These are phyloP conservation scores for Diutina catenulata DNA, from an alignment of 1,139 yeast genomes.

Conservation along the genomic window DNA sequence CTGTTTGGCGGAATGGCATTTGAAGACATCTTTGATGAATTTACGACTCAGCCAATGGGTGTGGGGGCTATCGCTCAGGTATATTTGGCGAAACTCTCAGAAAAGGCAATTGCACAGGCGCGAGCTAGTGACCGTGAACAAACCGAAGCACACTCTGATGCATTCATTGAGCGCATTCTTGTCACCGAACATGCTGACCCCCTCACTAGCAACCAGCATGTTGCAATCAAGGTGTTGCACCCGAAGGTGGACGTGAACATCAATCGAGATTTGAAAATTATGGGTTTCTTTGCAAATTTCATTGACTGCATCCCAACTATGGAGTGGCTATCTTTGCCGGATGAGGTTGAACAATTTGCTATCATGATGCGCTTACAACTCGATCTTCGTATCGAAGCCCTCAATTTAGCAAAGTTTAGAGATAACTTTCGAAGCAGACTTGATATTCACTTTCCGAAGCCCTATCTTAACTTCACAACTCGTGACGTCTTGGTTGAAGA, in stretches of 20 bases:
- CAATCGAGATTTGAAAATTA: slow-evolving; percentile 70
- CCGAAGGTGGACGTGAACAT: slow-evolving; percentile 70
- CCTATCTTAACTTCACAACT: slow-evolving; percentile 55
- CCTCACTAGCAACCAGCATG: slow-evolving; percentile 36
- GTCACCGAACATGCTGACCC: slow-evolving; percentile 27
- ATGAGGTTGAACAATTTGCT: slow-evolving; percentile 83
- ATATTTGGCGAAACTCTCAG: slow-evolving; percentile 58
- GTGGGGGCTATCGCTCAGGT: slow-evolving; percentile 98
- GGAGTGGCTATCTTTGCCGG: slow-evolving; percentile 96
- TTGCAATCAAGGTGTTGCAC: slow-evolving; percentile 87
- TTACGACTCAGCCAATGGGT: slow-evolving; percentile 68
- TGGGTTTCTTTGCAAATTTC: slow-evolving; percentile 64
- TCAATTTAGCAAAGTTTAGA: slow-evolving; percentile 61
- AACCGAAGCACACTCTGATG: slow-evolving; percentile 9
- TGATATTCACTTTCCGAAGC: slow-evolving; percentile 74
- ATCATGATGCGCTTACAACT: slow-evolving; percentile 79
- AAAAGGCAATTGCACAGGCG: slow-evolving; percentile 26
- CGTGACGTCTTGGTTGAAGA: slow-evolving; percentile 79
- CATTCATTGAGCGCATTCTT: slow-evolving; percentile 24
- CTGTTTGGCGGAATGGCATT: slow-evolving; percentile 50
- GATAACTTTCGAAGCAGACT: slow-evolving; percentile 45
- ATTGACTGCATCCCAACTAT: slow-evolving; percentile 75
- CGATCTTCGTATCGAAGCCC: slow-evolving; percentile 81
- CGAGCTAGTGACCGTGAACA: slow-evolving; percentile 11
- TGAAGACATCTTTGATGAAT: slow-evolving; percentile 75